These are phyloP conservation scores for Suillus paluster DNA, from an alignment of 768 basidiomycete species.

Conservation along the genomic window DNA sequence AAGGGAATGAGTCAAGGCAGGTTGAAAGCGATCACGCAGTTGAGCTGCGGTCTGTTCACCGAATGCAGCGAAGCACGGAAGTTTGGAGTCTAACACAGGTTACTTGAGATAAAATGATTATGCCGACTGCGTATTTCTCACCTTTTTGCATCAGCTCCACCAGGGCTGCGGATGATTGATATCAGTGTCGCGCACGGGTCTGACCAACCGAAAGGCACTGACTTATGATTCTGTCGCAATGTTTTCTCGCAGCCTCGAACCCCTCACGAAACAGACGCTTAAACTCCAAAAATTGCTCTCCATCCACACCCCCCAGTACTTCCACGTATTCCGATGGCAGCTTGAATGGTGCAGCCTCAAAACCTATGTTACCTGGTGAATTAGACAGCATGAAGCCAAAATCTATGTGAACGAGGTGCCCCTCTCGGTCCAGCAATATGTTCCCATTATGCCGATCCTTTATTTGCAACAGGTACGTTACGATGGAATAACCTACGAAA, in stretches of 20 bases:
- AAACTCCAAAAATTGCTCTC: constrained; percentile 82
- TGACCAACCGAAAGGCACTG: constrained; percentile 30
- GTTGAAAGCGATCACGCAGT: constrained; percentile 92
- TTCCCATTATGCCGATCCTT: constrained; percentile 99
- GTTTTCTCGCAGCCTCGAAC: constrained; percentile 92
- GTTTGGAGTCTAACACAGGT: constrained; percentile 66
- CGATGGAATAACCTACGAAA: constrained; percentile 81
- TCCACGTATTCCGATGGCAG: constrained; percentile 94
- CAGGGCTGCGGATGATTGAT: constrained; percentile 55
- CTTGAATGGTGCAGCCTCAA: constrained; percentile 99
- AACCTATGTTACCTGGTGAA: constrained; percentile 96
- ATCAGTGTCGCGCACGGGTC: constrained; percentile 8
- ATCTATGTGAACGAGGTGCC: constrained; percentile 95
- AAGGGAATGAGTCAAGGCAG: constrained; percentile 80
- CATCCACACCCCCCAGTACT: constrained; percentile 85
- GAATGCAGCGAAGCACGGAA: constrained; percentile 89
- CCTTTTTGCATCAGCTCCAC: constrained; percentile 99
- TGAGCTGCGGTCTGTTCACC: constrained; percentile 90
- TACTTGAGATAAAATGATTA: constrained; percentile 16
- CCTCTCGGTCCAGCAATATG: constrained; percentile 93
- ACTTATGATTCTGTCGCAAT: constrained; percentile 96
- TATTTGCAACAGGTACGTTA: constrained; percentile 96
- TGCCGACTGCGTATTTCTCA: constrained; percentile 29
- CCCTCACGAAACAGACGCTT: constrained; percentile 87
- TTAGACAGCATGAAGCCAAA: constrained; percentile 98